Conservation (phyloP, 306 rosid genomes). For the Castanopsis chinensis region DNA sequence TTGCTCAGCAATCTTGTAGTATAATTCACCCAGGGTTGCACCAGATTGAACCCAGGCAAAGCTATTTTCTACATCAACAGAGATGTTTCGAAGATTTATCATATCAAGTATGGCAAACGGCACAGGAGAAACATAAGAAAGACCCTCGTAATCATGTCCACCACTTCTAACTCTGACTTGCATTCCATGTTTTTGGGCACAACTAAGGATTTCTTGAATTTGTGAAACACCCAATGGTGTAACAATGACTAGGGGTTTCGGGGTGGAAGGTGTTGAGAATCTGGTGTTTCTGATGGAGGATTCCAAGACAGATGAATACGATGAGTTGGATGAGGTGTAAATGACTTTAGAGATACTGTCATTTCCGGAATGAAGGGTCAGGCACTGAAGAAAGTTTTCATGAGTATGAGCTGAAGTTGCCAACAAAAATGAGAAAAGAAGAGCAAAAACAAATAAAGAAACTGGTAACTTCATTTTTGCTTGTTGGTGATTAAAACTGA, state of each 20-base stretch:
- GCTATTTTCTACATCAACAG: neutral
- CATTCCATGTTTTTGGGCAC: neutral
- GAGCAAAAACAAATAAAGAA: neutral
- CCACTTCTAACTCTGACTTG: slow-evolving; percentile 20
- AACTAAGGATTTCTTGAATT: slow-evolving; percentile 12
- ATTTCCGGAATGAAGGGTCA: slow-evolving; percentile 2
- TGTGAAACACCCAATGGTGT: slow-evolving; percentile 9
- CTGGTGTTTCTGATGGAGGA: slow-evolving; percentile 5
- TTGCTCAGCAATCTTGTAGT: slow-evolving; percentile 12
- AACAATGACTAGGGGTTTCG: slow-evolving; percentile 13
- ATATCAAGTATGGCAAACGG: slow-evolving; percentile 3
- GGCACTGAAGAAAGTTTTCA: slow-evolving; percentile 17
- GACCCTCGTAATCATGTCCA: slow-evolving; percentile 29
- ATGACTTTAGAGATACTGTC: slow-evolving; percentile 7
- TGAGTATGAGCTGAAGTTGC: slow-evolving; percentile 19
- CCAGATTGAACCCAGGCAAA: slow-evolving; percentile 18
- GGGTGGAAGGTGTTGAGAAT: neutral
- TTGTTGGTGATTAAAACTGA: neutral
- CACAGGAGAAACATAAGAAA: slow-evolving; percentile 20
- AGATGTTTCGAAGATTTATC: neutral
- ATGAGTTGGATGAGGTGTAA: neutral
- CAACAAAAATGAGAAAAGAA: slow-evolving; percentile 8
- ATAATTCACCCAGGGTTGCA: slow-evolving; percentile 18
- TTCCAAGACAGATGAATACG: neutral
- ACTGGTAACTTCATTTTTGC: slow-evolving; percentile 1